These are phyloP conservation scores for Zizania palustris DNA, from an alignment of 202 grass and related monocot genomes.

Conservation along the genomic window DNA sequence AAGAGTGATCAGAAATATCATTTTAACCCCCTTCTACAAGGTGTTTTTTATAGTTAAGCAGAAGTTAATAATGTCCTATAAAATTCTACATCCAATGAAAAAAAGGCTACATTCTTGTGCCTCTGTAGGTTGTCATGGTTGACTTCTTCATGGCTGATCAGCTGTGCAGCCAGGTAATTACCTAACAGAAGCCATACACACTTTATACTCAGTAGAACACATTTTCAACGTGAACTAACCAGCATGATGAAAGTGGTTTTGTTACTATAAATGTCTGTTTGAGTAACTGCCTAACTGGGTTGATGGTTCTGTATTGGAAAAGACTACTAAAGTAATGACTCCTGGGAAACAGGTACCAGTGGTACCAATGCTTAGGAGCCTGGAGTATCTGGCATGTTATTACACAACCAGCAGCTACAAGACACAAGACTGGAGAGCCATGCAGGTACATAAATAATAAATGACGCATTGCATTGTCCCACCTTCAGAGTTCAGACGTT, in stretches of 20 bases:
- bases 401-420: conserved; percentile 80
- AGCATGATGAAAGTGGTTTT: conserved; percentile 21
- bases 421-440: conserved; percentile 85
- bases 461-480: conserved; percentile 16
- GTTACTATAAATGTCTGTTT: conserved; percentile 11
- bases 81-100: conserved; percentile 24
- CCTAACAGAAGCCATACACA: background rate
- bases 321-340: conserved; percentile 42
- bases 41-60: conserved; percentile 44
- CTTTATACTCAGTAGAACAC: conserved; percentile 25
- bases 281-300: background rate
- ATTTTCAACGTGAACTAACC: conserved; percentile 36
- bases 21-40: conserved; percentile 80
- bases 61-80: conserved; percentile 6
- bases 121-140: conserved; percentile 91
- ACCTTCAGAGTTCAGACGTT: conserved; percentile 7
- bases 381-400: conserved; percentile 79
- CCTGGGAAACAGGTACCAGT: conserved; percentile 50
- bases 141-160: conserved; percentile 99
- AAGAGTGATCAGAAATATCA: conserved; percentile 73
- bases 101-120: conserved; percentile 16
- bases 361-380: conserved; percentile 60
- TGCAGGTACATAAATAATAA: conserved; percentile 58
- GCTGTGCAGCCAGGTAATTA: conserved; percentile 95
- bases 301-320: conserved; percentile 29